Conservation (phyloP, 768 basidiomycete species). For the Stropharia rugosoannulata region DNA sequence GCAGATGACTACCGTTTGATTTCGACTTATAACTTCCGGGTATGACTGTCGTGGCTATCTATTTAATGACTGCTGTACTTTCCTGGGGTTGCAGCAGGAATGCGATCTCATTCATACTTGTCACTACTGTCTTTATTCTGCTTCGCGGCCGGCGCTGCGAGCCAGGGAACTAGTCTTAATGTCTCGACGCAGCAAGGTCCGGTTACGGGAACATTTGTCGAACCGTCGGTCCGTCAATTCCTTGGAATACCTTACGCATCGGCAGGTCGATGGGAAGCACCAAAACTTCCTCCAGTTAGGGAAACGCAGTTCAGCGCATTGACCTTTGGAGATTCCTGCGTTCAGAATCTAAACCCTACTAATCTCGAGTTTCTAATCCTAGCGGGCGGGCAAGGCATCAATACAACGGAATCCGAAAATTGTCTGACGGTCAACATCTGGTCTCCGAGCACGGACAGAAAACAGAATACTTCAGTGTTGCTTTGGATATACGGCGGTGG, state of each 20-base stretch:
- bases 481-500: conserved; percentile 39
- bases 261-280: conserved; percentile 32
- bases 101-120: too few relatives aligned
- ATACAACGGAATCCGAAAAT: conserved; percentile 29
- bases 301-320: conserved; percentile 17
- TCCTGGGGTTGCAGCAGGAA: too few relatives aligned
- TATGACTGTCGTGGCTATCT: too few relatives aligned
- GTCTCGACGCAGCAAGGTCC: conserved; percentile 30
- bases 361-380: conserved; percentile 24
- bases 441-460: conserved; percentile 30
- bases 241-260: conserved; percentile 34
- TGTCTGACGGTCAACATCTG: conserved; percentile 39
- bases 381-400: conserved; percentile 17
- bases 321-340: conserved; percentile 28
- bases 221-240: conserved; percentile 30
- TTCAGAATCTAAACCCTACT: conserved; percentile 19
- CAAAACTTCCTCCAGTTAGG: conserved; percentile 20
- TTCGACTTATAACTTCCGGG: neutral
- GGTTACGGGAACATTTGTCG: conserved; percentile 25
- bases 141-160: neutral
- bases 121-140: neutral
- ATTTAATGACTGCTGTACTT: too few relatives aligned
- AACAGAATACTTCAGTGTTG: conserved; percentile 34
- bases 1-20: neutral
- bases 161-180: conserved; percentile 13